Percentiles rank a stretch among this genome's conserved stretches.
Evolutionary conservation across 2,329 filamentous ascomycete species (phyloP).

Genomic region (Rasamsonia emersonii): DNA sequence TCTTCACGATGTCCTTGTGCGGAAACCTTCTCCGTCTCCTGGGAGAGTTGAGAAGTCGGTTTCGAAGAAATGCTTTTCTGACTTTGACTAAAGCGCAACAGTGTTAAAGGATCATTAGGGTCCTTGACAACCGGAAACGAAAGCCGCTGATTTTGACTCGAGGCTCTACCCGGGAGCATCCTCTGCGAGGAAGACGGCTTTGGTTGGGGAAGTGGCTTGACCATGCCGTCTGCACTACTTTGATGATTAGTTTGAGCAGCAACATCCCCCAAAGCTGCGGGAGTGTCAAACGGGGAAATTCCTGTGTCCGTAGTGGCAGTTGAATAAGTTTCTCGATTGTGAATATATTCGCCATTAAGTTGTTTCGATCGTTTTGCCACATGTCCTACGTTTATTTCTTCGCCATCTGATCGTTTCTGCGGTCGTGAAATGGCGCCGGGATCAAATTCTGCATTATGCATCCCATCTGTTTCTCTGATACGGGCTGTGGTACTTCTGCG

Average conservation of each 20-base stretch:
- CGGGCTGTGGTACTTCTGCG: too few relatives aligned
- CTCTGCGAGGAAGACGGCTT: slow-evolving; percentile 19
- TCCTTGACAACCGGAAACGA: slow-evolving; percentile 72
- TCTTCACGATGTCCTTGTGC: background rate
- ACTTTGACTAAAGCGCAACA: slow-evolving; percentile 58
- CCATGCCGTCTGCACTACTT: too few relatives aligned
- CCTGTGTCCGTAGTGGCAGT: background rate
- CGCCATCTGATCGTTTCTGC: too few relatives aligned
- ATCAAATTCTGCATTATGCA: too few relatives aligned
- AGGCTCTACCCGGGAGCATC: slow-evolving; percentile 18
- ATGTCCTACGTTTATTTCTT: too few relatives aligned
- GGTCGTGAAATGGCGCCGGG: too few relatives aligned
- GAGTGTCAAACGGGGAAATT: slow-evolving; percentile 7
- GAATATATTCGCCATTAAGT: background rate
- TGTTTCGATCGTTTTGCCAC: too few relatives aligned
- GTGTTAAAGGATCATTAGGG: slow-evolving; percentile 55
- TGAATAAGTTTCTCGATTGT: background rate
- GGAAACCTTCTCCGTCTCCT: slow-evolving; percentile 4
- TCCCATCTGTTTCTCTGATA: too few relatives aligned
- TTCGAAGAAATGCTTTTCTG: slow-evolving; percentile 53
- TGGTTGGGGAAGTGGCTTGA: slow-evolving; percentile 15
- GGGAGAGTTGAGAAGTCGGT: slow-evolving; percentile 21
- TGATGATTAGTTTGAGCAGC: slow-evolving; percentile 4
- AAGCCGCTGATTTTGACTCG: slow-evolving; percentile 39
- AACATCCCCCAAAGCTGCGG: slow-evolving; percentile 5